Evolutionary conservation across 2,329 filamentous ascomycete species (phyloP).

Genomic region (Colletotrichum lini): DNA sequence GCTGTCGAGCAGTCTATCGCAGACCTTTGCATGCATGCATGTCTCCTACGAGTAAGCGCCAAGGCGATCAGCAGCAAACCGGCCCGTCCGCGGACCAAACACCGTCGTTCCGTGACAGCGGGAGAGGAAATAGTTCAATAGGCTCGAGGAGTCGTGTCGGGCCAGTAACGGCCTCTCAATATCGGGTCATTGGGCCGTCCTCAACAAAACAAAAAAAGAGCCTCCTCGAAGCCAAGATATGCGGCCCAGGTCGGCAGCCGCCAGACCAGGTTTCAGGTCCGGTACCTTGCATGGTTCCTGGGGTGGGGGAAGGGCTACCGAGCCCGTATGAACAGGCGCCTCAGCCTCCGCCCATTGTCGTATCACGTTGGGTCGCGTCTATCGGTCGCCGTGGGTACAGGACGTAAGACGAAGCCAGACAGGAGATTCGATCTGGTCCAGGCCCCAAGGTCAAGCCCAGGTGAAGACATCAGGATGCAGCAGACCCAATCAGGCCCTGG

Average conservation of each 20-base stretch:
- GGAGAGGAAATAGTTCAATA: not conserved
- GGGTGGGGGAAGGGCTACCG: not conserved
- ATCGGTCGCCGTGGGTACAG: conserved; percentile 1
- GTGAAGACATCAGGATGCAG: conserved; percentile 16
- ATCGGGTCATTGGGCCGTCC: not conserved
- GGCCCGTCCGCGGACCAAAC: conserved; percentile 18
- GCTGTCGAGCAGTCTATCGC: conserved; percentile 11
- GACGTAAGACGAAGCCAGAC: not conserved
- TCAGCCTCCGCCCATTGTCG: conserved; percentile 32
- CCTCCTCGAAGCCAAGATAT: conserved; percentile 13
- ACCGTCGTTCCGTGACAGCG: not conserved
- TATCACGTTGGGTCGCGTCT: conserved; percentile 2
- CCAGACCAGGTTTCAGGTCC: conserved; percentile 37
- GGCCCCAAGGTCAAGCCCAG: conserved; percentile 5
- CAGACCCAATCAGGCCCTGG: conserved; percentile 38
- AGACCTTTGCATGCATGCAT: not conserved
- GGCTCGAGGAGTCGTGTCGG: conserved; percentile 11
- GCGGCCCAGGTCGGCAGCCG: conserved; percentile 36
- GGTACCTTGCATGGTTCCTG: conserved; percentile 15
- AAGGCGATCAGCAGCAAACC: conserved; percentile 11
- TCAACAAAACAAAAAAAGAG: conserved; percentile 1
- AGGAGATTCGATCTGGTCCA: conserved; percentile 10
- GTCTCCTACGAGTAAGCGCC: not conserved
- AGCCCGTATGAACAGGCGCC: conserved; percentile 38
- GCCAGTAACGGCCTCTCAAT: conserved; percentile 15